Percentiles rank a stretch among this genome's conserved stretches.
Evolutionary conservation across 495 filamentous ascomycete genomes (phyloP).

Genomic region (Bacidia rubella): DNA sequence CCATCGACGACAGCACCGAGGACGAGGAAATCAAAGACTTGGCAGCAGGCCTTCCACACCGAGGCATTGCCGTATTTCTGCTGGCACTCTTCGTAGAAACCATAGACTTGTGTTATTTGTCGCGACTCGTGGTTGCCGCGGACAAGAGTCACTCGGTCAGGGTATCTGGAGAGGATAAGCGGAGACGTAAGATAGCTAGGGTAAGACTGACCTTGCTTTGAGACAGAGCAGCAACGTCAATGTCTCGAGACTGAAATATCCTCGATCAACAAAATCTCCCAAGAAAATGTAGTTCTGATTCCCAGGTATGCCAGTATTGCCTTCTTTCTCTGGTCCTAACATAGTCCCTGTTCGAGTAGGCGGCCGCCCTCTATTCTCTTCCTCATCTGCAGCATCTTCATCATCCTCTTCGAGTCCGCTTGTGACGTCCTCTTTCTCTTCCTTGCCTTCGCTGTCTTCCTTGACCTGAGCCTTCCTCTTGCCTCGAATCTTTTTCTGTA

Average conservation of each 20-base stretch:
- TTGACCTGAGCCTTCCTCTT: slow-evolving; percentile 31
- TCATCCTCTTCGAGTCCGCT: slow-evolving; percentile 28
- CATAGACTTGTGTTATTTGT: slow-evolving; percentile 97
- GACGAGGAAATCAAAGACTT: slow-evolving; percentile 96
- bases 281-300: slow-evolving; percentile 88
- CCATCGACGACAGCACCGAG: slow-evolving; percentile 94
- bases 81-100: slow-evolving; percentile 97
- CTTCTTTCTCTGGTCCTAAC: slow-evolving; percentile 29
- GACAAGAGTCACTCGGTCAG: slow-evolving; percentile 76
- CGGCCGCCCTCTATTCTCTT: slow-evolving; percentile 31
- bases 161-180: slow-evolving; percentile 49
- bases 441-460: slow-evolving; percentile 24
- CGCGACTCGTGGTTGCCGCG: slow-evolving; percentile 96
- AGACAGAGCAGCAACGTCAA: slow-evolving; percentile 91
- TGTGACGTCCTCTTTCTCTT: slow-evolving; percentile 26
- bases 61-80: slow-evolving; percentile 96
- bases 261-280: slow-evolving; percentile 93
- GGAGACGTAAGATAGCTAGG: background rate
- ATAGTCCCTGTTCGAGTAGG: slow-evolving; percentile 28
- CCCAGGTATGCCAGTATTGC: slow-evolving; percentile 41
- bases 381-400: slow-evolving; percentile 29
- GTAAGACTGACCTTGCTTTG: slow-evolving; percentile 70
- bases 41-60: slow-evolving; percentile 98
- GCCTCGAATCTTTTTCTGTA: slow-evolving; percentile 64
- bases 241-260: slow-evolving; percentile 95